Percentiles rank a stretch among this genome's conserved stretches.
These are phyloP conservation scores for Articulospora tetracladia DNA, from an alignment of 495 filamentous ascomycete genomes.

Conservation along the genomic window DNA sequence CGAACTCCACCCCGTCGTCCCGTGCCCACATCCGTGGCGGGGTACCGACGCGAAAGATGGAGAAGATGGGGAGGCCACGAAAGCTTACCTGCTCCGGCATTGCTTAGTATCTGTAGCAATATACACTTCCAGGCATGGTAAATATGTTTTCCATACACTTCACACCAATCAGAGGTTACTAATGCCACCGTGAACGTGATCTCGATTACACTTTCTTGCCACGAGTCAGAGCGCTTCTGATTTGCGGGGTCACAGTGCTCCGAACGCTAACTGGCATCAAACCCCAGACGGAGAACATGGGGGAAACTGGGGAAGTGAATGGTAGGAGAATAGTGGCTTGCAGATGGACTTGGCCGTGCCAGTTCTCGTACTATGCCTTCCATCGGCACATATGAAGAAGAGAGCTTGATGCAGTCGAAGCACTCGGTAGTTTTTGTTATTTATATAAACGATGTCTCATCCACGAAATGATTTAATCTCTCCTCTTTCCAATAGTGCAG, in stretches of 20 bases:
- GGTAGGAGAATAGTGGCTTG: too few relatives aligned
- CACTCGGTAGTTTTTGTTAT: background rate
- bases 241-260: background rate
- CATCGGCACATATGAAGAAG: too few relatives aligned
- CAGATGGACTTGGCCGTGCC: background rate
- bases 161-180: background rate
- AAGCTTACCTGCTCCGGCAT: background rate
- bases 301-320: background rate
- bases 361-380: too few relatives aligned
- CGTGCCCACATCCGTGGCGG: background rate
- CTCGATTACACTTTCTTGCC: background rate
- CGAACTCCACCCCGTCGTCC: background rate
- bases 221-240: background rate
- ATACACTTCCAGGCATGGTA: background rate
- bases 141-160: background rate
- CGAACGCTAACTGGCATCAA: background rate
- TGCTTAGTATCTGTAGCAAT: background rate
- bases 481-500: background rate
- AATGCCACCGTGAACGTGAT: background rate
- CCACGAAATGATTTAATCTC: background rate
- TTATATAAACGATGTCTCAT: background rate
- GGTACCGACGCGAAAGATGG: background rate
- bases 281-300: background rate
- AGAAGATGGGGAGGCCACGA: constrained; percentile 2
- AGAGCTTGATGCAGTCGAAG: too few relatives aligned